Base-by-base conservation (phyloP, 2,329 filamentous ascomycete genomes). In the Pyrenophora tritici-repentis region DNA sequence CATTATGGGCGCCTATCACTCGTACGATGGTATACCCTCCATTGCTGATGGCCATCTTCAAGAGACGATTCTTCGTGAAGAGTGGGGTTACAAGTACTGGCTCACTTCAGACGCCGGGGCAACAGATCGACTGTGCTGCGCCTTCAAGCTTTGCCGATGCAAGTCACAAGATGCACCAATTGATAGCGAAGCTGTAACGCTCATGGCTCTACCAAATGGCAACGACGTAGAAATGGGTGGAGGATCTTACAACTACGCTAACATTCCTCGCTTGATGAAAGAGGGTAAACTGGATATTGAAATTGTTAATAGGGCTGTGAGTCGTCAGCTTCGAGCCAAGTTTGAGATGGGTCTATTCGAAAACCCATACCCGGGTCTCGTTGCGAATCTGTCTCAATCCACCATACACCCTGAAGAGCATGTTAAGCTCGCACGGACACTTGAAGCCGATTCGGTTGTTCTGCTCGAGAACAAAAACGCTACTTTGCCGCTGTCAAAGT, bases 141-240 rank as follows among this genome's bases (percentile, higher is more conserved):
- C 79, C 3, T 90, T 90, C 73, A 80, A 81, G 51, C 81, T 89
- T 65, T 90, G 88, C 55, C 75, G 75, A 24, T 76, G 78, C 18
- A 66, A 65, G 41, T 63, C 63, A 22, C 49, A 54, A 4, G 57
- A 61, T 6, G 75, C 78, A 22, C 83, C 84, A 0, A 80, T 87
- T 35, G 87, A 90, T 61, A 83, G 82, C 43, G 82, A 86, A 46
- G 83, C 86, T 2, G 80, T 90, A 18, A 86, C 85, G 0, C 75
- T 83, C 41, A 81, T 82, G 60, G 80, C 84, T 7, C 78, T 91
- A 4, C 83, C 84, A 0, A 85, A 87, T 4, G 88, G 88, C 3
- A 87, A 85, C 42, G 88, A 90, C 60, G 80, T 88, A 10, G 88
- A 91, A 63, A 90, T 90, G 88, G 88, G 88, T 10, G 87, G 88